phyloP scores from a whole-genome alignment of 495 filamentous ascomycete genomes.

The Penicillium desertorum region DNA sequence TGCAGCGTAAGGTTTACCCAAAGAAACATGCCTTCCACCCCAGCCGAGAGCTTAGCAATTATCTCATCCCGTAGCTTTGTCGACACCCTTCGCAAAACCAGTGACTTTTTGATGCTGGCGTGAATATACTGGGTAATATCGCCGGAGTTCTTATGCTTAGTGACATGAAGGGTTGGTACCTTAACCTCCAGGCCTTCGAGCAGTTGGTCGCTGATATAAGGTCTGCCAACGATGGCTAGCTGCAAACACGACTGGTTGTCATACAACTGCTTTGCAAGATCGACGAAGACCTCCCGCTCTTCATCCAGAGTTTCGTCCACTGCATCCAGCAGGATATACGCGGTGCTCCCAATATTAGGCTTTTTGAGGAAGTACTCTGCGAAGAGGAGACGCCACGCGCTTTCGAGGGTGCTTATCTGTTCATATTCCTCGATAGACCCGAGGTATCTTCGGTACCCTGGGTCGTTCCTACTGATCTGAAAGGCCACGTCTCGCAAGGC shows the following conservation, averaged over 20 bases:
- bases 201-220: slow-evolving; percentile 28
- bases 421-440: slow-evolving; percentile 17
- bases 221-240: slow-evolving; percentile 31
- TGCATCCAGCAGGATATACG: slow-evolving; percentile 36
- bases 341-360: slow-evolving; percentile 14
- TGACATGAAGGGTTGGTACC: slow-evolving; percentile 33
- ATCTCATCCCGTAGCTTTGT: slow-evolving; percentile 27
- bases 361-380: slow-evolving; percentile 27
- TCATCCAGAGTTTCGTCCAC: slow-evolving; percentile 34
- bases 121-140: slow-evolving; percentile 36
- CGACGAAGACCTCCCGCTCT: slow-evolving; percentile 23
- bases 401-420: slow-evolving; percentile 29
- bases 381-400: slow-evolving; percentile 34
- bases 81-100: slow-evolving; percentile 22
- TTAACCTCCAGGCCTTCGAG: slow-evolving; percentile 21
- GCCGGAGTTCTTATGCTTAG: slow-evolving; percentile 27
- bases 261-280: slow-evolving; percentile 21
- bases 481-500: slow-evolving; percentile 31
- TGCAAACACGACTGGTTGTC: slow-evolving; percentile 17
- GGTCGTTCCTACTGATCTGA: slow-evolving; percentile 32
- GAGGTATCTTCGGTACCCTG: slow-evolving; percentile 29
- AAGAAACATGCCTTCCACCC: slow-evolving; percentile 40
- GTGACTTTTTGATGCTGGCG: slow-evolving; percentile 27
- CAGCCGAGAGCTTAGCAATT: slow-evolving; percentile 26
- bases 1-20: slow-evolving; percentile 38